Evolutionary conservation across 306 rosid species (phyloP), one percentile per base, ranked within the genome.

Genomic region (Cucurbita moschata): DNA sequence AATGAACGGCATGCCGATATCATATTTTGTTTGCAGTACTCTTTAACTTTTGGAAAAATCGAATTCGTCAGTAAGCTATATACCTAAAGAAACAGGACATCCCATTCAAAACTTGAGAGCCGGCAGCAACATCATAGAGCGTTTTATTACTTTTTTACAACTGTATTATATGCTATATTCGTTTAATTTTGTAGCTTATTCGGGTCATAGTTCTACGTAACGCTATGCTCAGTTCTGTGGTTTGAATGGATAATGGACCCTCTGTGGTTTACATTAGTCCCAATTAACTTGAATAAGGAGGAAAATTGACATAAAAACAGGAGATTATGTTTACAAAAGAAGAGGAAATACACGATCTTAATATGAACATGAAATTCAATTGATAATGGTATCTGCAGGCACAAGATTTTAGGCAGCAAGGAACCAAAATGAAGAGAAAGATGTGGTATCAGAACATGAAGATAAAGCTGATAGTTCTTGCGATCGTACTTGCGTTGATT

Each of bases 361-460:
- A 0, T 14, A n/a, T 50, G 54, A 50, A 47, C 46, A 2, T 57
- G 10, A 6, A 46, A 46, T 44, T 67, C 3, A 12, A 73, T 59
- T 79, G 47, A 40, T 55, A 55, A 11, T 77, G 76, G 53, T 23
- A 44, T 78, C 23, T 79, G 66, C 87, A 92, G 97, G 97, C 97
- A 10, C 96, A 89, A 79, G 97, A 89, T 81, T 92, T 92, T 73
- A 86, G 87, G 86, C 90, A 86, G 83, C 97, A 92, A 76, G 97
- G 97, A 77, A 92, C 97, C 77, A 75, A 86, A 88, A 82, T 92
- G 76, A 89, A 88, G 85, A 89, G 97, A 79, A 89, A 89, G 89
- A 92, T 92, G 97, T 92, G 97, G 96, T 78, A 81, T 38, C 87
- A 92, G 80, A 92, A 92, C 82, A 92, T 92, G 97, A 92, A 92